Base-by-base conservation (phyloP, 768 basidiomycete species). In the Glaciozyma antarctica region DNA sequence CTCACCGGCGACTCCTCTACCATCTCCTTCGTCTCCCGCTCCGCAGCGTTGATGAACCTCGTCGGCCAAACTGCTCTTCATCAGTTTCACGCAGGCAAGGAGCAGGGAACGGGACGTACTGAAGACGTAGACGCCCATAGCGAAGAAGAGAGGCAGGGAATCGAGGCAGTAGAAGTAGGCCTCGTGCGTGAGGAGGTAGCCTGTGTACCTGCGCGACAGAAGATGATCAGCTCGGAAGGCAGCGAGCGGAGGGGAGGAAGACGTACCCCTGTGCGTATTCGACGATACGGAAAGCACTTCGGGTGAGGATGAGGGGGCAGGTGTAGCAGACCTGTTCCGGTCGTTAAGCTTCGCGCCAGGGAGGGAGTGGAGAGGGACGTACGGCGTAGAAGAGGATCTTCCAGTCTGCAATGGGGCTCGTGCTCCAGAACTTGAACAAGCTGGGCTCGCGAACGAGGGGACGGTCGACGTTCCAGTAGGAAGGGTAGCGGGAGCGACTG, bases 91-190 rank as follows among this genome's bases (percentile, higher is more conserved):
- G 13, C 13, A 5, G 5, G 6, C 38, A 15, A 13, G 12, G 13
- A 41, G 13, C 38, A 13, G 38, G 13, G 38, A 12, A 41, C 2
- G 13, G 38, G 13, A 41, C 38, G 38, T 15, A 41, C 38, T 41
- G 38, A 41, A 41, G 38, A 41, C 38, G 38, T 41, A 41, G 38
- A 41, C 38, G 10, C 38, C 12, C 38, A 41, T 41, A 7, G 38
- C 38, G 38, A 41, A 41, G 12, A 41, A 60, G n/a, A 57, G 47
- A n/a, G 61, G 61, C 3, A 53, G 24, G 0, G 85, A 82, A 73
- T 89, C 84, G 47, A 88, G 78, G 2, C 77, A 81, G 73, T 87
- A 88, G 75, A 88, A 87, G 69, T 80, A 82, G 5, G 72, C 75
- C 74, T 88, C 86, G 6, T 80, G 81, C 3, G 80, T 83, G 9